Evolutionary conservation across 1,139 yeast genomes (phyloP), one percentile per base, ranked within the genome.

Genomic region (Lodderomyces metapsilosis): DNA sequence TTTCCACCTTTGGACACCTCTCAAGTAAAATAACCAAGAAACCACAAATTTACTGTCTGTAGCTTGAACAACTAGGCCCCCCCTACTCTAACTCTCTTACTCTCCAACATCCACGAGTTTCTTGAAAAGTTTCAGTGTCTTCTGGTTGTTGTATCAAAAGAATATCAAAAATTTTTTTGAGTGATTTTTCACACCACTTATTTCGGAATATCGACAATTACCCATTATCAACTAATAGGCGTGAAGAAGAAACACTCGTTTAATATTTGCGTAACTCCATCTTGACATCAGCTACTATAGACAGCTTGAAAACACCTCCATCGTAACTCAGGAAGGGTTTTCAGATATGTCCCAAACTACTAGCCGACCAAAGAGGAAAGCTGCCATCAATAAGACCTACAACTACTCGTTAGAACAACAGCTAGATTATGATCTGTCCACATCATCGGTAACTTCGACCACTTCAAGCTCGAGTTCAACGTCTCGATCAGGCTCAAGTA

Each of bases 341-440:
- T 5, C 44, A 18, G 30, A 25, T 36, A 60, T 60, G 64, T 52
- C 65, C 22, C 57, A 28, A 28, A 28, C 32, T 15, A 30, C 49
- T 44, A 43, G 56, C 12, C 56, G 78, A 46, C 78, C 78, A 23
- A 68, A 64, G 49, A 58, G 78, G 38, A 71, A 70, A 54, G 77
- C 78, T 18, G 61, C 78, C 18, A 62, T 59, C 37, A 71, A 69
- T 52, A 71, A 68, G 55, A 61, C 71, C 9, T 73, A 73, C 50
- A 62, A 59, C 43, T 77, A 72, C 45, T 48, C 66, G 3, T 43
- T 64, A 18, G 74, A 70, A n/a, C 33, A 36, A 20, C 36, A 24
- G 17, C 32, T 39, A 24, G 50, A 47, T 11, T 40, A 38, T 17
- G 48, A 47, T 15, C 38, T 46, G 12, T 25, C 38, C 20, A 30